A percentile compares a stretch with the other conserved stretches of the same genome.
Conservation (phyloP, 2,329 filamentous ascomycete species). For the Aspergillus sp. region DNA sequence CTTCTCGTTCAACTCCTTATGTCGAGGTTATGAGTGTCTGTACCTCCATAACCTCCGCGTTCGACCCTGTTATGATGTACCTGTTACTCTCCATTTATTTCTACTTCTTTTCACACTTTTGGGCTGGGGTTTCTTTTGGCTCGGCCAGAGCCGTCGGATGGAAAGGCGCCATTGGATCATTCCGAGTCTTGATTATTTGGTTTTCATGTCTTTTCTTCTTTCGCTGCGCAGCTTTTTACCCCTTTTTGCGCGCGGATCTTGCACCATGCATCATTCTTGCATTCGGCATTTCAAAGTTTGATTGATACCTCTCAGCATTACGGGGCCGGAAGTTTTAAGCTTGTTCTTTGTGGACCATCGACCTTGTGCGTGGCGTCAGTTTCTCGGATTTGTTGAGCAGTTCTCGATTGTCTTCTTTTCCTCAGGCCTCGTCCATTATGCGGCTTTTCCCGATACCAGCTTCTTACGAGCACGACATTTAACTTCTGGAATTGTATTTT, state of each 20-base stretch:
- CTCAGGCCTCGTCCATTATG: slow-evolving; percentile 2
- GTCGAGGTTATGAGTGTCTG: background rate
- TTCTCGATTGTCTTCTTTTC: slow-evolving; percentile 1
- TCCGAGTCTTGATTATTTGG: slow-evolving; percentile 10
- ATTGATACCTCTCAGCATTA: slow-evolving; percentile 27
- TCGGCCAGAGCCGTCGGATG: slow-evolving; percentile 12
- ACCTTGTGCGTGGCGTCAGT: slow-evolving; percentile 26
- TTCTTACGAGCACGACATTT: slow-evolving; percentile 26
- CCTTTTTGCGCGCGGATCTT: slow-evolving; percentile 9
- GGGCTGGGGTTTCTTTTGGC: slow-evolving; percentile 12
- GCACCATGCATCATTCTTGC: slow-evolving; percentile 18
- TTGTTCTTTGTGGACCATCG: slow-evolving; percentile 19
- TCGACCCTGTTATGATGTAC: slow-evolving; percentile 10
- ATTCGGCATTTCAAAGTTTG: slow-evolving; percentile 20
- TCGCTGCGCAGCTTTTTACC: background rate
- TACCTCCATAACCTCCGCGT: background rate
- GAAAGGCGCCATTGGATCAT: slow-evolving; percentile 20
- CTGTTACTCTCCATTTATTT: slow-evolving; percentile 11
- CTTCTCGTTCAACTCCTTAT: background rate
- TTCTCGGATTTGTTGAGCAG: slow-evolving; percentile 20
- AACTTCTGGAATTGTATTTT: slow-evolving; percentile 29
- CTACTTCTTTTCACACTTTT: slow-evolving; percentile 10
- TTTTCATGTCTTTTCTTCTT: slow-evolving; percentile 6
- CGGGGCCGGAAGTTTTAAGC: slow-evolving; percentile 18
- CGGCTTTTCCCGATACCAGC: slow-evolving; percentile 29